phyloP scores from a whole-genome alignment of 208 protist species.

The Polymyxa betae region DNA sequence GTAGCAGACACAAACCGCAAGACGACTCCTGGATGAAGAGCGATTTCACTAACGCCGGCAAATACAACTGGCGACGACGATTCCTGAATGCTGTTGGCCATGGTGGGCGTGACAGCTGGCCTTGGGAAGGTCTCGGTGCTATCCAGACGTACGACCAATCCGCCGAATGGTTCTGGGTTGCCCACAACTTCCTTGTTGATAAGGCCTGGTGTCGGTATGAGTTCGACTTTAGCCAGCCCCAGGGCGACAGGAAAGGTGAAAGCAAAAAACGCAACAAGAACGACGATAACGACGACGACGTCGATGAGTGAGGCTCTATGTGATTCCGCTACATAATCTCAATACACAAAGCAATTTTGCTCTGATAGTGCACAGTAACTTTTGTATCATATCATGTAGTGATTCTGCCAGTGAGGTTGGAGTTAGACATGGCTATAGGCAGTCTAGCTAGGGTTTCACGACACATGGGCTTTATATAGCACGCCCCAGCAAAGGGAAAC shows the following conservation, averaged over 20 bases:
- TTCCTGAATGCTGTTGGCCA: background rate
- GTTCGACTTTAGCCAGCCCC: background rate
- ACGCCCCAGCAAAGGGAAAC: no score
- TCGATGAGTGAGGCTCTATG: background rate
- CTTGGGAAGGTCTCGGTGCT: background rate
- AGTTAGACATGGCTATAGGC: no score
- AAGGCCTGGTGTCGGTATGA: background rate
- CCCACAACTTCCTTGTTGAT: background rate
- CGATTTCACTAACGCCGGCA: background rate
- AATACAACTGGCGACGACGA: background rate
- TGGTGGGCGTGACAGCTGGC: background rate
- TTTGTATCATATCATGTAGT: no score
- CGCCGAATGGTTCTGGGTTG: conserved; percentile 3
- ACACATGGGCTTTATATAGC: no score
- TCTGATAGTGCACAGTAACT: no score
- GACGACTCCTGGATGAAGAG: conserved; percentile 20
- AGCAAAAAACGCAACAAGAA: background rate
- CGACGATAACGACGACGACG: background rate
- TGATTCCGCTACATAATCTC: background rate
- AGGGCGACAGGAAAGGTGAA: background rate
- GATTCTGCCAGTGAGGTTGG: no score
- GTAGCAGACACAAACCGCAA: conserved; percentile 20
- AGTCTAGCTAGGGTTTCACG: no score
- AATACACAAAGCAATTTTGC: background rate
- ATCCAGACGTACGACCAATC: background rate